Base-by-base conservation (phyloP, 2,329 filamentous ascomycete genomes). In the Sphaerulina musiva region DNA sequence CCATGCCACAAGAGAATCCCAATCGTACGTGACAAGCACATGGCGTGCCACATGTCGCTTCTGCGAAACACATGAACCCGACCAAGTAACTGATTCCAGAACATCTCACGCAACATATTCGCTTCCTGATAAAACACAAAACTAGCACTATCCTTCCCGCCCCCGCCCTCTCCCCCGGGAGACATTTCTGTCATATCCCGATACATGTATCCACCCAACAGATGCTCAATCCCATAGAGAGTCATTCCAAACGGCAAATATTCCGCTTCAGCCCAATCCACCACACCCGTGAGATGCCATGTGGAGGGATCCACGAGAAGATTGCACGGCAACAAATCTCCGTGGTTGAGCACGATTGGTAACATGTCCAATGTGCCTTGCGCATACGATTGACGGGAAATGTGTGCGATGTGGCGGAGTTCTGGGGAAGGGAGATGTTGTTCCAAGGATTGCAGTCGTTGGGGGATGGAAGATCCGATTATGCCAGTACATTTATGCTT, bases 221-320 rank as follows among this genome's bases (percentile, higher is more conserved):
- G 63, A 65, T 82, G 76, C 62, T 85, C 82, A 0, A 85, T 66
- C 0, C 81, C 82, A 59, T 84, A 85, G 42, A 84, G 66, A 26
- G 77, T 78, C 2, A 79, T 72, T 0, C 82, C 83, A 59, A 83
- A 82, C 0, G 82, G 82, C 7, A 84, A 64, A 55, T 71, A 76
- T 63, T 85, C 82, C 0, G 78, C 80, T 63, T 86, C 83, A 0
- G 80, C 80, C 83, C 82, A 86, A 62, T 86, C 83, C 0, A 86
- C 72, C 1, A 85, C 55, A 1, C 82, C 83, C 0, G 63, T 71
- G 6, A 85, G 63, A 2, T 60, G 51, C 50, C 77, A 78, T 0
- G 72, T 73, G 1, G 67, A 52, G 0, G 69, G 61, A 49, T 76
- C 69, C 0, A 83, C 72, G 62, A 84, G 73, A 42, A 85, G 74